Conservation (phyloP, 2,329 filamentous ascomycete species). For the Lasiodiplodia sp. region DNA sequence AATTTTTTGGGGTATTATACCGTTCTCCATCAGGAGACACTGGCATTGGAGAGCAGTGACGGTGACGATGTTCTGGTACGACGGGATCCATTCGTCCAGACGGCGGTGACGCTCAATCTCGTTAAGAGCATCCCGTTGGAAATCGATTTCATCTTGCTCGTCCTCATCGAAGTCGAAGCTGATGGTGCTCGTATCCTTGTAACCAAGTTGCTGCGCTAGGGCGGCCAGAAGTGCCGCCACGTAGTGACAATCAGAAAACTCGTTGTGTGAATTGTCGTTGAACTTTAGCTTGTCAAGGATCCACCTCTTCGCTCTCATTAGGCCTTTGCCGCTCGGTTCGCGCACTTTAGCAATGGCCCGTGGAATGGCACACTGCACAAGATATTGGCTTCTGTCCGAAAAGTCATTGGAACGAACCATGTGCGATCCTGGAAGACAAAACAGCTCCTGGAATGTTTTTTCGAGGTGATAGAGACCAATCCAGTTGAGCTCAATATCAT, state of each 20-base stretch:
- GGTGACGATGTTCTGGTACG: slow-evolving; percentile 70
- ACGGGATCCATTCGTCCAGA: slow-evolving; percentile 72
- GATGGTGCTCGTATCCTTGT: slow-evolving; percentile 31
- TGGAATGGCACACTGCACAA: slow-evolving; percentile 83
- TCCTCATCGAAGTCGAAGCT: slow-evolving; percentile 56
- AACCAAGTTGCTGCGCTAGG: slow-evolving; percentile 62
- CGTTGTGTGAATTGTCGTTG: slow-evolving; percentile 93
- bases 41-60: slow-evolving; percentile 68
- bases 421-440: slow-evolving; percentile 78
- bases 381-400: slow-evolving; percentile 82
- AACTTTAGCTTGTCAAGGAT: slow-evolving; percentile 88
- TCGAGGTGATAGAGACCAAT: slow-evolving; percentile 84
- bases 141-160: slow-evolving; percentile 59
- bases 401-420: slow-evolving; percentile 93
- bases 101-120: slow-evolving; percentile 69
- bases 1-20: slow-evolving; percentile 59
- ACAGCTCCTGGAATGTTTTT: slow-evolving; percentile 86
- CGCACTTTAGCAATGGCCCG: slow-evolving; percentile 80
- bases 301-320: slow-evolving; percentile 79
- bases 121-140: slow-evolving; percentile 64
- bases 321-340: slow-evolving; percentile 77
- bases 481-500: slow-evolving; percentile 68
- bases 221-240: slow-evolving; percentile 78
- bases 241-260: slow-evolving; percentile 87
- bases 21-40: slow-evolving; percentile 60